Evolutionary conservation across 2,329 filamentous ascomycete species (phyloP), one percentile per base, ranked within the genome.

Genomic region (Alternaria triticina): DNA sequence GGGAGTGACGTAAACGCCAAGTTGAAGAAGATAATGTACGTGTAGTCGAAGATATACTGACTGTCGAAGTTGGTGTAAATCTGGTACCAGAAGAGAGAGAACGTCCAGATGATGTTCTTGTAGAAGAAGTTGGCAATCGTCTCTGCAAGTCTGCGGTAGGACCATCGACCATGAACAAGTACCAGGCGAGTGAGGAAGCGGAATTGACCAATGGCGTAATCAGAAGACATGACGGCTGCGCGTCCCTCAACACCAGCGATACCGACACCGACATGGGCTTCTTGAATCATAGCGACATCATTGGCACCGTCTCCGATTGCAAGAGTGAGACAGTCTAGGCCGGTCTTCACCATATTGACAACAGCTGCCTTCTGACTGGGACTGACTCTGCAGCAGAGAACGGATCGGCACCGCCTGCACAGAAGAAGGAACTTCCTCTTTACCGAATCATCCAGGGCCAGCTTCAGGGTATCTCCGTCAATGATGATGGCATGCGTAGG

Each of bases 41-140:
- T 96, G 84, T 97, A 97, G 80, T 99, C 96, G 83, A 96, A 97
- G 57, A 97, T 89, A 78, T 97, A 98, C 49, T 95, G 95, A 80
- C 95, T 94, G 83, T 99, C 96, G 79, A 96, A 97, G 82, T 97
- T 91, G 84, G 92, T 93, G 82, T 91, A 99, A 58, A 97, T 93
- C 78, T 96, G 94, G 81, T 92, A 99, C 95, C 95, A 98, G 86
- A 98, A 97, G 62, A 99, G 91, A 46, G 91, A 88, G 77, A 97
- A 95, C 1, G 93, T 96, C 96, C 96, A 99, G 56, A 98, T 91
- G 81, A 99, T 91, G 84, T 98, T 99, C 91, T 99, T 99, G 88
- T 98, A 99, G 85, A 99, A 99, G 86, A 99, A 99, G 80, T 99
- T 99, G 79, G 94, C 93, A 74, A 96, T 97, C 50, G 91, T 92